Evolutionary conservation across 2,329 filamentous ascomycete species (phyloP).

Genomic region (Trichoderma harzianum): DNA sequence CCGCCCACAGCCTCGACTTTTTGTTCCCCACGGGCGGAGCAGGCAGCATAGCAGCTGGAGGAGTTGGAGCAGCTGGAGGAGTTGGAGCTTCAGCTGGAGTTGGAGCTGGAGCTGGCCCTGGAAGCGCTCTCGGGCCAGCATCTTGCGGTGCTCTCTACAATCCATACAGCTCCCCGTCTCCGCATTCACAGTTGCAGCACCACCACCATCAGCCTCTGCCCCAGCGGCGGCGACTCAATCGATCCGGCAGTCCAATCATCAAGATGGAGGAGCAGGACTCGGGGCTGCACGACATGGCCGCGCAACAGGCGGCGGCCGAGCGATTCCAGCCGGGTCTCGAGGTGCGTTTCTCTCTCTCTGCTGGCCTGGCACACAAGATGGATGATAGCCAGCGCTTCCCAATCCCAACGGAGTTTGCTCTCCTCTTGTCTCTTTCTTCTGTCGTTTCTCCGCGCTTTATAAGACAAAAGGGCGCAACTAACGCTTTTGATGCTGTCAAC

Average conservation of each 20-base stretch:
- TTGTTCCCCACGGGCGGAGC: slow-evolving; percentile 19
- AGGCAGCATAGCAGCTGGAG: neutral
- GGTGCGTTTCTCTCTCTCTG: slow-evolving; percentile 38
- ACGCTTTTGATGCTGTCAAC: slow-evolving; percentile 11
- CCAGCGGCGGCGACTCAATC: slow-evolving; percentile 22
- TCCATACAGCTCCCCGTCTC: slow-evolving; percentile 9
- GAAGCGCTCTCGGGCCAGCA: neutral
- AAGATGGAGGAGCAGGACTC: slow-evolving; percentile 35
- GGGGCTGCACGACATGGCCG: slow-evolving; percentile 45
- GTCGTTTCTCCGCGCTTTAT: neutral
- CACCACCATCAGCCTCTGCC: slow-evolving; percentile 1
- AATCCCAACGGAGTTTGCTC: neutral
- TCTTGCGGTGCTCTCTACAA: neutral
- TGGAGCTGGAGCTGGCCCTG: slow-evolving; percentile 7
- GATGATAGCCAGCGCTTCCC: neutral
- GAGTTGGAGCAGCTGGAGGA: neutral
- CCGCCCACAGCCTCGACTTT: slow-evolving; percentile 23
- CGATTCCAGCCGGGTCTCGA: slow-evolving; percentile 56
- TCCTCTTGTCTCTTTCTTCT: neutral
- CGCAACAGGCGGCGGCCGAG: slow-evolving; percentile 59
- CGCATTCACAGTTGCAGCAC: slow-evolving; percentile 7
- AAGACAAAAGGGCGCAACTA: neutral
- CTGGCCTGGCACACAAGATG: neutral
- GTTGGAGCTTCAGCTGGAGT: neutral
- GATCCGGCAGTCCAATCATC: slow-evolving; percentile 21